These are phyloP conservation scores for Trichosporon sp. DNA, from an alignment of 1,284 basidiomycete genomes.

Conservation along the genomic window DNA sequence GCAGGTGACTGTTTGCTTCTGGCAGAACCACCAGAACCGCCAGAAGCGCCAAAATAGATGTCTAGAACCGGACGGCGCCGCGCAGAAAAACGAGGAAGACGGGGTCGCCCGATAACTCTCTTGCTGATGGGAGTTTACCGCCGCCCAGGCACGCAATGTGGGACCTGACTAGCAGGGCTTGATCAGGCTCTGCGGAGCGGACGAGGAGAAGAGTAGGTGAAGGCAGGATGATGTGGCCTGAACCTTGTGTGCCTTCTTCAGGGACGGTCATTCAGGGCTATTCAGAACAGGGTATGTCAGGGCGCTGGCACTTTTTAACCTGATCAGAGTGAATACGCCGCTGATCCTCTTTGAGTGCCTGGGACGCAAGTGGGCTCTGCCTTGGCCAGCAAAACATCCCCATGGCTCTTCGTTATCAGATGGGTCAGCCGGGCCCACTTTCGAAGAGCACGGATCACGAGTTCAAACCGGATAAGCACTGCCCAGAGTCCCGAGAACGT, in stretches of 20 bases:
- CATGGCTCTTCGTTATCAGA: background rate
- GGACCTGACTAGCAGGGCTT: background rate
- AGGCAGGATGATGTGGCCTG: background rate
- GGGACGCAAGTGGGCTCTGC: background rate
- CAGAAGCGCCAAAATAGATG: background rate
- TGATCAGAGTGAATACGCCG: constrained; percentile 16
- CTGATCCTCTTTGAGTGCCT: constrained; percentile 17
- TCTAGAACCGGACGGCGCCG: background rate
- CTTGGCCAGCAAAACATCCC: background rate
- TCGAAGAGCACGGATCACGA: background rate
- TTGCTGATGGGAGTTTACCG: background rate
- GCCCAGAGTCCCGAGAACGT: background rate
- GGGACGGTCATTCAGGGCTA: background rate
- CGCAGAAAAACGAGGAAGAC: background rate
- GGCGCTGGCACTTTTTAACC: background rate
- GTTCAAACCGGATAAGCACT: background rate
- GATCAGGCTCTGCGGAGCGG: background rate
- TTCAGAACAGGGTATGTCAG: background rate
- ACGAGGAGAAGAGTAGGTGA: background rate
- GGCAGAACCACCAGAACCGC: background rate
- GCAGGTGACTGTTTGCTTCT: background rate
- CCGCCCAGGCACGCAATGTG: constrained; percentile 7
- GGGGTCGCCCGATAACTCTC: background rate
- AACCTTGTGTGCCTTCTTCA: constrained; percentile 6
- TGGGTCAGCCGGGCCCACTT: background rate